Evolutionary conservation across 768 basidiomycete species (phyloP), one percentile per base, ranked within the genome.

Genomic region (Hygrocybe punicea): DNA sequence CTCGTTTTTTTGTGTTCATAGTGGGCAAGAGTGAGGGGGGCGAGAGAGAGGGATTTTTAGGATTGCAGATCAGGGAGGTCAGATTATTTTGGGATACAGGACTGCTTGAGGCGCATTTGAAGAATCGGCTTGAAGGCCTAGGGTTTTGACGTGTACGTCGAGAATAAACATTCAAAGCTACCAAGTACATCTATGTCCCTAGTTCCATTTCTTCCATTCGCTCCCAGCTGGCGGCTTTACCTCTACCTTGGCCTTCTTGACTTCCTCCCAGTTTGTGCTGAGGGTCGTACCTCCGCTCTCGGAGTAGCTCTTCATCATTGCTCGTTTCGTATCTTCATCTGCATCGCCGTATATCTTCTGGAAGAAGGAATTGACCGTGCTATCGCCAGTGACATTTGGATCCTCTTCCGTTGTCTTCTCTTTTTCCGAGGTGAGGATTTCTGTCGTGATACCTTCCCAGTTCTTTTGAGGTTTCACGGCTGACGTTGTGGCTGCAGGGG

Each of bases 241-340:
- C 34, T 87, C 83, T 2, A 91, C 86, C 58, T 71, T 76, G 7
- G 57, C 77, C 75, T 88, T 89, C 59, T 70, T 76, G 14, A 99
- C 93, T 60, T 93, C 91, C 4, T 84, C 84, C 96, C 96, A 99
- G 70, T 97, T 93, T 0, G 96, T 99, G 74, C 91, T 94, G 39
- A 99, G 77, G 0, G 93, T 88, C 8, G 97, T 99, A 7, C 97
- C 97, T 6, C 93, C 93, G 62, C 91, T 93, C 77, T 99, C 96
- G 58, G 81, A 79, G 71, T 91, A 98, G 67, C 92, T 95, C 81
- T 99, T 99, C 86, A 98, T 85, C 94, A 99, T 99, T 3, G 97
- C 97, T 36, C 86, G 82, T 65, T 80, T 84, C 13, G 95, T 92
- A 64, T 99, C 91, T 0, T 93, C 91, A 63, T 97, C 93, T 23